Percentiles rank a stretch among this genome's conserved stretches.
phyloP scores from a whole-genome alignment of 331 rosid species.

The Quercus phellos region DNA sequence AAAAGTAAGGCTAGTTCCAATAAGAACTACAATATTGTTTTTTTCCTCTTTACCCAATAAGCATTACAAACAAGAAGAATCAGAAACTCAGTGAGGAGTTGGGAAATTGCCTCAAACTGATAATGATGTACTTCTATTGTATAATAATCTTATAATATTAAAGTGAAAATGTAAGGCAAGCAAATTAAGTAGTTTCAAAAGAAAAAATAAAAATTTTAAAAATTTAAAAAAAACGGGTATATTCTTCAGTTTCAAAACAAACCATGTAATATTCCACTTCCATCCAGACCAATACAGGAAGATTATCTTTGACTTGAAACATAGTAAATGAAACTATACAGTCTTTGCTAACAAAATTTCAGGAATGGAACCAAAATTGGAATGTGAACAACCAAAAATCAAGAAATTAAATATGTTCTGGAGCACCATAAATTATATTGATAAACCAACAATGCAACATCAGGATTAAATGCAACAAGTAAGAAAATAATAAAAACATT shows the following conservation, averaged over 20 bases:
- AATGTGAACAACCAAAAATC: not conserved
- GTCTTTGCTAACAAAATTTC: not conserved
- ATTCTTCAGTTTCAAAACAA: not conserved
- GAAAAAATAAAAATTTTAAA: too few species aligned
- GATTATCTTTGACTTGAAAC: not conserved
- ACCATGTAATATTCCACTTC: not conserved
- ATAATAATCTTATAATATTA: too few species aligned
- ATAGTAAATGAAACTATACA: not conserved
- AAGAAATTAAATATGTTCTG: not conserved
- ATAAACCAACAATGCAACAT: not conserved
- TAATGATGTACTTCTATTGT: too few species aligned
- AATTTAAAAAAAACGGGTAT: too few species aligned
- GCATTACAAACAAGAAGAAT: too few species aligned
- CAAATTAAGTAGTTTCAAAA: too few species aligned
- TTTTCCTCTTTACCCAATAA: too few species aligned
- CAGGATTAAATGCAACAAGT: not conserved
- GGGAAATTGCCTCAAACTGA: too few species aligned
- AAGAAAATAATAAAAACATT: conserved; percentile 6
- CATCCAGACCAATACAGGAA: not conserved
- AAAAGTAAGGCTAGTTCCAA: too few species aligned
- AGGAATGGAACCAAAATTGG: not conserved
- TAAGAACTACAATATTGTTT: too few species aligned
- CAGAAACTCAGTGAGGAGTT: too few species aligned
- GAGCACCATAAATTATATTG: not conserved
- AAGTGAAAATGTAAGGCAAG: too few species aligned